phyloP scores from a whole-genome alignment of 495 filamentous ascomycete species.

The Glonium stellatum region DNA sequence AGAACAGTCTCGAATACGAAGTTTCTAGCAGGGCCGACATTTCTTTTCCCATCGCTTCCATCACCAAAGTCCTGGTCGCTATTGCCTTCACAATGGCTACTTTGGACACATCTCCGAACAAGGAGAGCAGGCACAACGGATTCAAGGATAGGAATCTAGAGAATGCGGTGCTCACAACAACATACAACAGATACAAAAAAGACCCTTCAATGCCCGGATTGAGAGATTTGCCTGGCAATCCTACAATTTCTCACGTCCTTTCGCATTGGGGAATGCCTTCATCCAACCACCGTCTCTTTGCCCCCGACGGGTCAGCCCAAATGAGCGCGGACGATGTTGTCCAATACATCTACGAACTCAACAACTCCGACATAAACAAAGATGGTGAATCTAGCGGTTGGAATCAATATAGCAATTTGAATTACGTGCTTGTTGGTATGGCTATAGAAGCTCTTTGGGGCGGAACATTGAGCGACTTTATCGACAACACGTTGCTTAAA shows the following conservation, averaged over 20 bases:
- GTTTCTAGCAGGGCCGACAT: constrained; percentile 27
- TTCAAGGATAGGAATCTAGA: background rate
- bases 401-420: background rate
- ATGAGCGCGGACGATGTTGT: background rate
- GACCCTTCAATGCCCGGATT: background rate
- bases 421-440: background rate
- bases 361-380: background rate
- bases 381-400: background rate
- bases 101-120: background rate
- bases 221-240: background rate
- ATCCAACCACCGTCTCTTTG: background rate
- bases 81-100: background rate
- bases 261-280: background rate
- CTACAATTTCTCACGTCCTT: background rate
- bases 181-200: background rate
- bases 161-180: background rate
- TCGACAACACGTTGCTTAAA: background rate
- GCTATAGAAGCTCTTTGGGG: background rate
- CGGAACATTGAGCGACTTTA: background rate
- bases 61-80: background rate
- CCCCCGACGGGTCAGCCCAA: background rate
- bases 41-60: background rate
- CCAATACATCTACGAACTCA: background rate
- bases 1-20: constrained; percentile 50
- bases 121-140: background rate